Percentiles rank a stretch among this genome's conserved stretches.
Evolutionary conservation across 1,284 basidiomycete genomes (phyloP).

Genomic region (Rhodofomes roseus): DNA sequence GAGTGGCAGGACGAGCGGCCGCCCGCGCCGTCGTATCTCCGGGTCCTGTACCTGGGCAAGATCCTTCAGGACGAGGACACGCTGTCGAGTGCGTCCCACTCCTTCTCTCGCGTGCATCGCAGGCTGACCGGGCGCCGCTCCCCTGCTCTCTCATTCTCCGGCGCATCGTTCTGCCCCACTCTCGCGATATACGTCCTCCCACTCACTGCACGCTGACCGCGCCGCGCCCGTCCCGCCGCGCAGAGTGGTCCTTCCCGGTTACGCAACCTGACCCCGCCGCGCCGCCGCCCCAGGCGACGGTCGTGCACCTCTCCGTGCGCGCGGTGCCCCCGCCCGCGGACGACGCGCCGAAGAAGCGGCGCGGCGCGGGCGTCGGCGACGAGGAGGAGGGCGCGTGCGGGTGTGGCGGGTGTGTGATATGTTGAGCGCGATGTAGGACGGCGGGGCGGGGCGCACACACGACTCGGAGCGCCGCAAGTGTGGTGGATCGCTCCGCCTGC

Average conservation of each 20-base stretch:
- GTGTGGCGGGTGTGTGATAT: slow-evolving; percentile 28
- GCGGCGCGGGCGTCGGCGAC: slow-evolving; percentile 7
- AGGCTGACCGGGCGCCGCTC: too few species aligned
- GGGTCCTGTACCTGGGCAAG: slow-evolving; percentile 79
- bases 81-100: slow-evolving; percentile 52
- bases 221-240: slow-evolving; percentile 1
- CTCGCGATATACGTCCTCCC: too few species aligned
- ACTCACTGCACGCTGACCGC: neutral
- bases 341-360: slow-evolving; percentile 42
- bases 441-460: too few species aligned
- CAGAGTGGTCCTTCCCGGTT: slow-evolving; percentile 51
- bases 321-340: slow-evolving; percentile 54
- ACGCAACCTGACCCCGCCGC: slow-evolving; percentile 33
- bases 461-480: too few species aligned
- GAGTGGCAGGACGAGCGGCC: slow-evolving; percentile 83
- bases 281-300: slow-evolving; percentile 46
- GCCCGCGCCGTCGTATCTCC: slow-evolving; percentile 73
- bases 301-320: slow-evolving; percentile 79
- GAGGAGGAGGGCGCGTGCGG: slow-evolving; percentile 18
- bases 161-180: too few species aligned
- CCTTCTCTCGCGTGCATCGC: neutral
- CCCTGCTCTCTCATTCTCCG: too few species aligned
- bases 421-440: too few species aligned
- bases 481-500: too few species aligned
- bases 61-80: slow-evolving; percentile 84